Evolutionary conservation across 257 asterid genomes (phyloP), one percentile per base, ranked within the genome.

Genomic region (Rauvolfia tetraphylla): DNA sequence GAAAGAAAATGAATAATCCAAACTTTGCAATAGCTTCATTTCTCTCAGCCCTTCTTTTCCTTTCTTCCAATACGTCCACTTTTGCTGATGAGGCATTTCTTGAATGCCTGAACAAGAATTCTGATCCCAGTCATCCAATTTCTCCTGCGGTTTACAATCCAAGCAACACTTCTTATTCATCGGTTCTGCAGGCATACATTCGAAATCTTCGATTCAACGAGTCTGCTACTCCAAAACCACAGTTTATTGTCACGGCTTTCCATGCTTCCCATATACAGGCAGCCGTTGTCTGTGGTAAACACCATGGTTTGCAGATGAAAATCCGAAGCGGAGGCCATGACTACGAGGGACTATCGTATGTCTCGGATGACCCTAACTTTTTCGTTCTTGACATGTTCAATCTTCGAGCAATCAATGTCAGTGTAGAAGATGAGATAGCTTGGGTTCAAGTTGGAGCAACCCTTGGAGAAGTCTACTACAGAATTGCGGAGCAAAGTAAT

Each of bases 361-460:
- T 78, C 9, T 78, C 81, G 0, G 44, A 78, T 1, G 67, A 22
- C 0, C 78, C 81, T 2, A 61, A 61, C 14, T 79, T 79, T 53
- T 73, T 79, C 34, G 0, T 79, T 8, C 62, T 79, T 29, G 82
- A 79, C 78, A 63, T 79, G 82, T 79, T 72, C 59, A 79, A 79
- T 33, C 44, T 79, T n/a, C 77, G 77, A 3, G 31, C 57, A 0
- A 34, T 78, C 22, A 62, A 78, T 5, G 68, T 78, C 15, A 78
- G 25, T 36, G 56, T 78, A 4, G 12, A 72, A 31, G 69, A 72
- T 22, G 74, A 78, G 48, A 72, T 74, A 1, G 78, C 75, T 27
- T 72, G 78, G 82, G 78, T 79, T 63, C 78, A 73, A 62, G 74
- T 54, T 9, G 82, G 82, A 15, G 82, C 82, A 39, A 73, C 78